phyloP scores from a whole-genome alignment of 352 stramenopile species.

The Globisporangium sylvaticum region DNA sequence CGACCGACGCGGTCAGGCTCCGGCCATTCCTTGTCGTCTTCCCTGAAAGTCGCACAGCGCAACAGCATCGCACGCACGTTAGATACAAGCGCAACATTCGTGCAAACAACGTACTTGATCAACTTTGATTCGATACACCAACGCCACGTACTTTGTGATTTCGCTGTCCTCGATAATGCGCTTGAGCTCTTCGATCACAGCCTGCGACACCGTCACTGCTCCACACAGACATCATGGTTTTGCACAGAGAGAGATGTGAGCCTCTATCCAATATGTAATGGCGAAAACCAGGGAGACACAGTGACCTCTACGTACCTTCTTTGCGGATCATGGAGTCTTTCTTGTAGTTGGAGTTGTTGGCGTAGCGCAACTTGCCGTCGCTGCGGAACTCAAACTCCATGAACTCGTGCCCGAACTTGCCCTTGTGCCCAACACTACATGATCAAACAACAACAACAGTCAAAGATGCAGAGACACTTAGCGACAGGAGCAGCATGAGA shows the following conservation, averaged over 20 bases:
- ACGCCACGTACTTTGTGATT: conserved; percentile 79
- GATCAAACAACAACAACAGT: neutral
- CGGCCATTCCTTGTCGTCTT: conserved; percentile 96
- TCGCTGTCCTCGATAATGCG: conserved; percentile 91
- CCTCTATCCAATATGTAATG: neutral
- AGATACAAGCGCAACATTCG: neutral
- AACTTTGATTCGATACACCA: neutral
- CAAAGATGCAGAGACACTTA: neutral
- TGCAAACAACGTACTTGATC: neutral
- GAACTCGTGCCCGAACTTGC: conserved; percentile 96
- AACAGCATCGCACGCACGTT: neutral
- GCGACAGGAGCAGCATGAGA: neutral
- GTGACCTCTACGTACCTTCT: conserved; percentile 67
- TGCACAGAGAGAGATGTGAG: neutral
- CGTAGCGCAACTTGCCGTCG: conserved; percentile 92
- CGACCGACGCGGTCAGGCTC: conserved; percentile 90
- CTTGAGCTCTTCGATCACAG: conserved; percentile 93
- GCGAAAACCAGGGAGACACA: neutral
- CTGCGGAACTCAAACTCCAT: conserved; percentile 97
- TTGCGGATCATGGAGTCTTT: conserved; percentile 97
- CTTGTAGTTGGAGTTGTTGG: conserved; percentile 99
- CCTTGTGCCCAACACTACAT: conserved; percentile 91
- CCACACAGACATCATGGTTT: neutral
- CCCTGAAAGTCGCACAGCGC: conserved; percentile 28
- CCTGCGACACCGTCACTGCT: conserved; percentile 85